Conservation (phyloP, 2,329 filamentous ascomycete genomes). For the Raffaelea ambrosiae region DNA sequence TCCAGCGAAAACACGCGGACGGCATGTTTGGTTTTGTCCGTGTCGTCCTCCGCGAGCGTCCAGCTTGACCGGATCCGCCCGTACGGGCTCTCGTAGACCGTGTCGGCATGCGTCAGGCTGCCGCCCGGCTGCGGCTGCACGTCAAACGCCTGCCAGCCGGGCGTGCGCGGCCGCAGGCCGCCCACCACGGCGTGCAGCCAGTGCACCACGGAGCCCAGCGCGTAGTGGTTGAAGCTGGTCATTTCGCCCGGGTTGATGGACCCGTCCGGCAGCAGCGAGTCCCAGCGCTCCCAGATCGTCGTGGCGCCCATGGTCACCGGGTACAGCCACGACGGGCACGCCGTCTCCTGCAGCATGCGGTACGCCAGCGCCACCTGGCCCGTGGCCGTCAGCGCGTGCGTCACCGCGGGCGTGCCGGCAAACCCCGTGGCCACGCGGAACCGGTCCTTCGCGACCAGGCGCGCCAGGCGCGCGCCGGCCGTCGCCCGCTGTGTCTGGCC, state of each 20-base stretch:
- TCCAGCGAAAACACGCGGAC: too few relatives aligned
- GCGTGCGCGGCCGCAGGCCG: slow-evolving; percentile 18
- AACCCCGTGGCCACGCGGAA: slow-evolving; percentile 18
- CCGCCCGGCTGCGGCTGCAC: slow-evolving; percentile 22
- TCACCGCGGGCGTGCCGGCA: slow-evolving; percentile 17
- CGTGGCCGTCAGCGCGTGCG: slow-evolving; percentile 9
- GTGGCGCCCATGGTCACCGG: slow-evolving; percentile 29
- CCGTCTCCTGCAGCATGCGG: slow-evolving; percentile 24
- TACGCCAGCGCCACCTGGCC: slow-evolving; percentile 15
- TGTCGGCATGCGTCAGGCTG: slow-evolving; percentile 12
- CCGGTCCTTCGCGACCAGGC: slow-evolving; percentile 4
- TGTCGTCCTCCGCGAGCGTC: slow-evolving; percentile 12
- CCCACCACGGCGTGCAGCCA: slow-evolving; percentile 28
- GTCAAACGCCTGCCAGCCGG: slow-evolving; percentile 21
- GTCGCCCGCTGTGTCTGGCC: neutral
- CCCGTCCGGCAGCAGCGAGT: slow-evolving; percentile 27
- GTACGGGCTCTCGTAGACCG: slow-evolving; percentile 23
- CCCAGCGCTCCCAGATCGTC: slow-evolving; percentile 33
- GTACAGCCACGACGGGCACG: slow-evolving; percentile 27
- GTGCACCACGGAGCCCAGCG: slow-evolving; percentile 27
- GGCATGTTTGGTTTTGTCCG: too few relatives aligned
- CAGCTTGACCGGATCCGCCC: slow-evolving; percentile 21
- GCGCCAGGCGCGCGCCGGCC: slow-evolving; percentile 8
- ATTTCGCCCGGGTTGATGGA: slow-evolving; percentile 27
- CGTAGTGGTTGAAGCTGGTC: slow-evolving; percentile 34